Evolutionary conservation across 169 alveolate species (phyloP), one percentile per base, ranked within the genome.

Genomic region (Plasmodium falciparum): DNA sequence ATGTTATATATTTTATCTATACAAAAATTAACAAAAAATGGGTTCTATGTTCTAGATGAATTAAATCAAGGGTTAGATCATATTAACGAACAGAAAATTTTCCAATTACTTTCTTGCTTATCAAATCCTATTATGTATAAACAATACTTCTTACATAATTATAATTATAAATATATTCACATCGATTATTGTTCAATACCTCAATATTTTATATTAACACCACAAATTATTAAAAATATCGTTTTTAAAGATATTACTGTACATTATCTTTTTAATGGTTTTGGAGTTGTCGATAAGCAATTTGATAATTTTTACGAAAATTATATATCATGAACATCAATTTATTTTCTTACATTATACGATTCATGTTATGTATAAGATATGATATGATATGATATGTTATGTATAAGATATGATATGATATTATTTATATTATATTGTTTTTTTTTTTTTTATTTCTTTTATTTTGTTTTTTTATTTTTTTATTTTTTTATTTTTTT

Each of bases 61-160:
- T 88, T 93, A 45, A 93, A 93, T 76, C 96, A 93, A 78, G 96
- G 96, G 1, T 71, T 93, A 22, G 96, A 93, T 63, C 73, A 93
- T 15, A 49, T 88, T 47, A 92, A 93, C 43, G 96, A 93, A 56
- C 92, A 80, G 65, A 89, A 80, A 49, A 62, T 93, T 3, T 89
- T 93, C 88, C 89, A 74, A 17, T 66, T 93, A n/a, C 75, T 76
- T 4, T 76, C 89, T 1, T 76, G 89, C 17, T 58, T 78, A 50
- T 92, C 74, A 24, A 89, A 65, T 33, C 75, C 80, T 2, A 0
- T 47, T 29, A 39, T 73, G 59, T 71, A 61, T 6, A 50, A 70
- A 70, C 26, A 61, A 78, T 69, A 58, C 33, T 69, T 52, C 13
- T 59, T 24, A 24, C 74, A 56, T 54, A 17, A 56, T 73, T 47